phyloP scores from a whole-genome alignment of 1,284 basidiomycete species.

The Microbotryum lychnidis-dioicae region DNA sequence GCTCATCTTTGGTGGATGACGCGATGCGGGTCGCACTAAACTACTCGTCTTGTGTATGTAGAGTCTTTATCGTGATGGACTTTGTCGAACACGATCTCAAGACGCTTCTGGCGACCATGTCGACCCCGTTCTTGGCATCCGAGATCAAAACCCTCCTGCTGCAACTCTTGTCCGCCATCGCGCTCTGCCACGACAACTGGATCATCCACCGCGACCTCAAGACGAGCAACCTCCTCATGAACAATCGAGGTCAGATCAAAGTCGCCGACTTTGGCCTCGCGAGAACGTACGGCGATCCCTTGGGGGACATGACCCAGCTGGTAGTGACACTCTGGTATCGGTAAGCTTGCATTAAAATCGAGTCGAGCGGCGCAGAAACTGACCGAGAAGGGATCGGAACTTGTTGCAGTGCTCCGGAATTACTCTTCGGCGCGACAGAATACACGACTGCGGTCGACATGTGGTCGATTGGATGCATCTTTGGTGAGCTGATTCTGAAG shows the following conservation, averaged over 20 bases:
- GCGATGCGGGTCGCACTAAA: not conserved
- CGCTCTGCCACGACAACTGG: slow-evolving; percentile 90
- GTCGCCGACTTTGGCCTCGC: slow-evolving; percentile 98
- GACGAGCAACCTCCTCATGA: slow-evolving; percentile 96
- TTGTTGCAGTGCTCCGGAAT: slow-evolving; percentile 75
- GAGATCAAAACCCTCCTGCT: slow-evolving; percentile 96
- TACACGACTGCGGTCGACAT: slow-evolving; percentile 96
- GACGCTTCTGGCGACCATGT: slow-evolving; percentile 85
- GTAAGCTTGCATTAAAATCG: slow-evolving; percentile 46
- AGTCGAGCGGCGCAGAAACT: not conserved
- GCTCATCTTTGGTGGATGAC: not conserved
- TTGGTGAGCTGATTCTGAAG: slow-evolving; percentile 86
- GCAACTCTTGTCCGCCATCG: slow-evolving; percentile 87
- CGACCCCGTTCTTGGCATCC: slow-evolving; percentile 86
- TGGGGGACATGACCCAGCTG: slow-evolving; percentile 90
- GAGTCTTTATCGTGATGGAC: slow-evolving; percentile 35
- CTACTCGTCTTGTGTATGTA: not conserved
- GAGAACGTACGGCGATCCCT: slow-evolving; percentile 86
- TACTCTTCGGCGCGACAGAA: slow-evolving; percentile 80
- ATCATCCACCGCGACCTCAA: slow-evolving; percentile 96
- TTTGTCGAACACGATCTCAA: slow-evolving; percentile 99
- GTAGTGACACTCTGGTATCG: slow-evolving; percentile 99
- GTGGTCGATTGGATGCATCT: slow-evolving; percentile 99
- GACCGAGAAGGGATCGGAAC: not conserved
- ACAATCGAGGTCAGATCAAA: slow-evolving; percentile 95